Base-by-base conservation (phyloP, 2,329 filamentous ascomycete species). In the Chaetomiaceae sp. region DNA sequence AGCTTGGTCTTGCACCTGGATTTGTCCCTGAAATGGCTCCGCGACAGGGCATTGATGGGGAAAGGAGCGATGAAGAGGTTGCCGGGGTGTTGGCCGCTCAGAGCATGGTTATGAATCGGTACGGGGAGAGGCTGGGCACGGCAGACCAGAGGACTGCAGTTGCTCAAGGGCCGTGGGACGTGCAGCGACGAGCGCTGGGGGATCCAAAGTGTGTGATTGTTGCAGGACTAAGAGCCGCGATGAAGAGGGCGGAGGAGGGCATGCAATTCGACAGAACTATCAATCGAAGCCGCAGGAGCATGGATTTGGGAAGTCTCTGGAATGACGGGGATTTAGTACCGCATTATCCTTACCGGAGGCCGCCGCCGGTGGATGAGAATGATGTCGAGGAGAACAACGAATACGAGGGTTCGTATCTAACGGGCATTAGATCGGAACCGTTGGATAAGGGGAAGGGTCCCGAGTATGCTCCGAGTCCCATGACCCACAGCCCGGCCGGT, bases 41-140 rank as follows among this genome's bases (percentile, higher is more conserved):
- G n/a, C n/a, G n/a, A n/a, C n/a, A n/a, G 36, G 25, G 18, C 7
- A 4, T 13, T 30, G 54, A 2, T 27, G n/a, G 16, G 32, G 46
- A 20, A 32, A 34, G 23, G 49, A 18, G 42, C 40, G 23, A 20
- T 38, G 25, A 6, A 30, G 25, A 20, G 25, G 29, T 27, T 6
- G 42, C 34, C 2, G 56, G 54, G 14, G 38, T 58, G 21, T 23
- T 60, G 21, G 29, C 18, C 5, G 45, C 38, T 6, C 41, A 51
- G 14, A 61, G 50, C 2, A 43, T 60, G 27, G 61, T 63, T 4
- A 32, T 62, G 55, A 63, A 63, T 50, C 32, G 45, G 27, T 62
- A 58, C 43, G 59, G 60, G 14, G 48, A 61, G 60, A 30, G 59
- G 27, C 32, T 62, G 21, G 61, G 61, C 4, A 60, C 51, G 8